These are phyloP conservation scores for Cyclocybe cylindracea DNA, from an alignment of 768 basidiomycete species.

Conservation along the genomic window DNA sequence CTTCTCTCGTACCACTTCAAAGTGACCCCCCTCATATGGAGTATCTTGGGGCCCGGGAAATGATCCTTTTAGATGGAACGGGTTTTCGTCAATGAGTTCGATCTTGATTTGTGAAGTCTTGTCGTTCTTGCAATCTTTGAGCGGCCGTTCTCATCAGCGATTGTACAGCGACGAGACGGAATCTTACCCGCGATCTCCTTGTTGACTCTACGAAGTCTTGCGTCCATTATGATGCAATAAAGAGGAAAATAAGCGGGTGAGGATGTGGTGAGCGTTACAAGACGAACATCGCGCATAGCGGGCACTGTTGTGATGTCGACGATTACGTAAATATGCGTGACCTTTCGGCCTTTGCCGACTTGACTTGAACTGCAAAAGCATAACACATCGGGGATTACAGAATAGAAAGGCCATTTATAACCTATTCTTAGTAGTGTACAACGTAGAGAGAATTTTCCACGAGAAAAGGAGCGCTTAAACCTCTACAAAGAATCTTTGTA, in stretches of 20 bases:
- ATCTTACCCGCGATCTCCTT: slow-evolving; percentile 86
- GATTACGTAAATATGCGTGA: no score
- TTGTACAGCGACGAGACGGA: not conserved
- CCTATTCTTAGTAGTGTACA: no score
- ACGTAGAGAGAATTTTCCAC: no score
- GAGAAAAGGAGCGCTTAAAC: no score
- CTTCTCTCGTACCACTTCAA: slow-evolving; percentile 74
- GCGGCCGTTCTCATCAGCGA: slow-evolving; percentile 9
- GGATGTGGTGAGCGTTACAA: not conserved
- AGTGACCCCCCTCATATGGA: slow-evolving; percentile 90
- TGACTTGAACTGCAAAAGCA: no score
- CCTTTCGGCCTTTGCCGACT: no score
- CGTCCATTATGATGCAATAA: slow-evolving; percentile 60
- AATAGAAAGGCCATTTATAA: no score
- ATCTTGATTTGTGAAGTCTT: slow-evolving; percentile 85
- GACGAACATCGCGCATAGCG: not conserved
- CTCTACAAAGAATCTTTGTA: no score
- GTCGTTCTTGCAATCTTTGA: slow-evolving; percentile 91
- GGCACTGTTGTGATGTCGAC: no score
- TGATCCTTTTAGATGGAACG: slow-evolving; percentile 88
- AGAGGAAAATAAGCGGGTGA: slow-evolving; percentile 9
- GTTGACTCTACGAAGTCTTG: slow-evolving; percentile 85
- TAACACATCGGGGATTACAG: no score
- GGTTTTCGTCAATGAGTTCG: slow-evolving; percentile 85
- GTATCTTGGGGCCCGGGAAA: slow-evolving; percentile 93